Evolutionary conservation across 768 basidiomycete species (phyloP).

Genomic region (Suillus spraguei): DNA sequence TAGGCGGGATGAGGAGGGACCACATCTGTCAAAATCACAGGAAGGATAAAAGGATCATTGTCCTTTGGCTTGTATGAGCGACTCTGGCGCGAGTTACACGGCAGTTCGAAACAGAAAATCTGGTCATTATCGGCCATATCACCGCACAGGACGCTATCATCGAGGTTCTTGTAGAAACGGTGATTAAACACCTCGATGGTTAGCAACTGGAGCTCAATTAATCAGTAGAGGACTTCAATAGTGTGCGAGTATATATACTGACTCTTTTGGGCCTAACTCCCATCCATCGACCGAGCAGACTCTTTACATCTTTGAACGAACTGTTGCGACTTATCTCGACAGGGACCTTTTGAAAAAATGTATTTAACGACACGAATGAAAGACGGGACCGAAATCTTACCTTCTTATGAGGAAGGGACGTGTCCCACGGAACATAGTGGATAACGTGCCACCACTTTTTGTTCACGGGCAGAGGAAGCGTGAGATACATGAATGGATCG

Average conservation of each 20-base stretch:
- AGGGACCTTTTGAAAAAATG: constrained; percentile 52
- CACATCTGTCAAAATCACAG: constrained; percentile 68
- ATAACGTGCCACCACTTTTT: constrained; percentile 83
- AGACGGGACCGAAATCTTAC: constrained; percentile 36
- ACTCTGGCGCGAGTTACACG: constrained; percentile 69
- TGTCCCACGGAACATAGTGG: constrained; percentile 80
- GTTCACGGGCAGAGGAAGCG: constrained; percentile 88
- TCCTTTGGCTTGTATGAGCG: constrained; percentile 57
- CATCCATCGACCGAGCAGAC: constrained; percentile 78
- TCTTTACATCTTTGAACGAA: constrained; percentile 80
- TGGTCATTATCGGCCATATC: constrained; percentile 74
- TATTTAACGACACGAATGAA: constrained; percentile 6
- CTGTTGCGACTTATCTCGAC: constrained; percentile 78
- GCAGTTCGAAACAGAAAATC: constrained; percentile 84
- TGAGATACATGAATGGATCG: constrained; percentile 99
- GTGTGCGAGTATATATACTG: constrained; percentile 24
- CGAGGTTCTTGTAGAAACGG: constrained; percentile 84
- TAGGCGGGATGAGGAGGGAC: constrained; percentile 33
- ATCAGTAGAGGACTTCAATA: constrained; percentile 11
- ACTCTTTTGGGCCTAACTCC: constrained; percentile 75
- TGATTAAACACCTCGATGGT: constrained; percentile 81
- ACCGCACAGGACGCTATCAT: constrained; percentile 68
- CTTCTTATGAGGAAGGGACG: constrained; percentile 62
- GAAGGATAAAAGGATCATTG: constrained; percentile 75
- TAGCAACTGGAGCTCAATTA: constrained; percentile 58